Conservation (phyloP, 1,284 basidiomycete species). For the Apiotrichum brassicae region DNA sequence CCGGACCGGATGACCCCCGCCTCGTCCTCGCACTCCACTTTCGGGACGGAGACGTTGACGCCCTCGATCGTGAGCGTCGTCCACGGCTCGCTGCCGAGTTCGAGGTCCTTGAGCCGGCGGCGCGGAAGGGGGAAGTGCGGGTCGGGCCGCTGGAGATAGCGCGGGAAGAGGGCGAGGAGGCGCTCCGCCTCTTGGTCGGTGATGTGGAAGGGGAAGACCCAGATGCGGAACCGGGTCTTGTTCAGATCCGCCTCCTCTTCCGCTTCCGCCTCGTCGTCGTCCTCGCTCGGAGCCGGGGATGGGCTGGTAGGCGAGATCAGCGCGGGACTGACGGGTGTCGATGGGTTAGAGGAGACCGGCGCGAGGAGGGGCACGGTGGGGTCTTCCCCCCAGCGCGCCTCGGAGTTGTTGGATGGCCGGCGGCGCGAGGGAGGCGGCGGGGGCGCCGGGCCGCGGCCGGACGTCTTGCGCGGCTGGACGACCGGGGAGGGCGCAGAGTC, state of each 20-base stretch:
- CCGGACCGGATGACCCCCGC: conserved; percentile 35
- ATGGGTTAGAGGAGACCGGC: conserved; percentile 1
- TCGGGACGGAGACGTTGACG: conserved; percentile 19
- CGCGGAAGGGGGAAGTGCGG: conserved; percentile 29
- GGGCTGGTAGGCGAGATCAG: conserved; percentile 1
- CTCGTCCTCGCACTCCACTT: conserved; percentile 22
- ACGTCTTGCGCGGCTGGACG: conserved; percentile 7
- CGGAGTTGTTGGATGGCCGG: not conserved
- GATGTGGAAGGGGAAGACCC: conserved; percentile 40
- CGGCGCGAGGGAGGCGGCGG: conserved; percentile 26
- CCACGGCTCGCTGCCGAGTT: conserved; percentile 24
- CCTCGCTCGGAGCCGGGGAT: conserved; percentile 3
- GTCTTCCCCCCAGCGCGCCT: not conserved
- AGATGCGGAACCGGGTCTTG: conserved; percentile 34
- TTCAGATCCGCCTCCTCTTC: conserved; percentile 37
- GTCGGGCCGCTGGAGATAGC: conserved; percentile 16
- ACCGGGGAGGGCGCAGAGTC: conserved; percentile 14
- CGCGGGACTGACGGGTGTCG: not conserved
- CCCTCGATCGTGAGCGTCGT: conserved; percentile 18
- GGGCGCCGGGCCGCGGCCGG: conserved; percentile 28
- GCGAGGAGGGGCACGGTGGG: not conserved
- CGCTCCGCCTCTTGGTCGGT: conserved; percentile 35
- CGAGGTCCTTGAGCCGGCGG: conserved; percentile 24
- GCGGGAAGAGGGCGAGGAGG: conserved; percentile 31
- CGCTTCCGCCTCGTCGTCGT: conserved; percentile 27